These are phyloP conservation scores for Botryotinia convoluta DNA, from an alignment of 2,329 filamentous ascomycete species.

Conservation along the genomic window DNA sequence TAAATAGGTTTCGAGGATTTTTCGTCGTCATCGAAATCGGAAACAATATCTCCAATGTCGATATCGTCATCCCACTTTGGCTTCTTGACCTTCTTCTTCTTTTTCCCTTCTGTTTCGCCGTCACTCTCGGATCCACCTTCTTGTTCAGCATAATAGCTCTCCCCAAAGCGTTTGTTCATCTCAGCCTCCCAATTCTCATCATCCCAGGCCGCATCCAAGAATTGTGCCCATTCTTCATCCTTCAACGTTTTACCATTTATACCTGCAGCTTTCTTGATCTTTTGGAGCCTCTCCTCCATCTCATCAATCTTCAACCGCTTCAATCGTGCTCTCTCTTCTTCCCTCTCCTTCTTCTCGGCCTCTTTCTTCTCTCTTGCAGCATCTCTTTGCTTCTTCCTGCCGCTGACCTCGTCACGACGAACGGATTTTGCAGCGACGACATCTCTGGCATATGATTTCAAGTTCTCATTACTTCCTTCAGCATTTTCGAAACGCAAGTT, in stretches of 20 bases:
- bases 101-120: constrained; percentile 49
- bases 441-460: constrained; percentile 88
- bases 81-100: constrained; percentile 69
- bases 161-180: constrained; percentile 85
- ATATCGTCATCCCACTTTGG: constrained; percentile 96
- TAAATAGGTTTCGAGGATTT: constrained; percentile 48
- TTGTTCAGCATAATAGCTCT: constrained; percentile 79
- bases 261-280: constrained; percentile 88
- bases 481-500: constrained; percentile 96
- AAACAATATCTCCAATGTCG: constrained; percentile 88
- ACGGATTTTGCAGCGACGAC: constrained; percentile 79
- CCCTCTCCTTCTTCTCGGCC: constrained; percentile 70
- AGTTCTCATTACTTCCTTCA: constrained; percentile 77
- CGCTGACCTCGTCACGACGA: constrained; percentile 75
- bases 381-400: constrained; percentile 75
- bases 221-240: constrained; percentile 78
- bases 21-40: constrained; percentile 74
- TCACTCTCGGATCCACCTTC: constrained; percentile 63
- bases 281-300: constrained; percentile 78
- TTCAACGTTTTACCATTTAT: constrained; percentile 63
- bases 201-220: constrained; percentile 87
- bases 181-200: constrained; percentile 86
- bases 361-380: constrained; percentile 75
- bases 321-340: constrained; percentile 78
- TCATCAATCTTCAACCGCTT: constrained; percentile 89